Percentiles rank a stretch among this genome's conserved stretches.
phyloP scores from a whole-genome alignment of 1,284 basidiomycete genomes.

The Testicularia cyperi region DNA sequence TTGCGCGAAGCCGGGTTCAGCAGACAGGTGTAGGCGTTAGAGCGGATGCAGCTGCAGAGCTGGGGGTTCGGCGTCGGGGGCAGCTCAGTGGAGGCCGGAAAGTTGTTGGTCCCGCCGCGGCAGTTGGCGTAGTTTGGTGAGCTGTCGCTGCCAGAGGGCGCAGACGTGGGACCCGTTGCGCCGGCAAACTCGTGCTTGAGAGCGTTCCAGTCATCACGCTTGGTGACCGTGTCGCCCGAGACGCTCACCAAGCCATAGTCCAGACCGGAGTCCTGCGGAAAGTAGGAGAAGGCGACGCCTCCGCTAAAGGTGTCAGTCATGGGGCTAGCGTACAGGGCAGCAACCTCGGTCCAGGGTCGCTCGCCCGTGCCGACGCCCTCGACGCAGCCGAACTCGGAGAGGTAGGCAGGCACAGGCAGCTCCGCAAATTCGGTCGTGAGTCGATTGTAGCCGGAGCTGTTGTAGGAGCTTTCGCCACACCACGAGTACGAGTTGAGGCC shows the following conservation, averaged over 20 bases:
- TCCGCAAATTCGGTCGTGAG: slow-evolving; percentile 61
- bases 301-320: slow-evolving; percentile 82
- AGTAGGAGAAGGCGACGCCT: slow-evolving; percentile 73
- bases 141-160: slow-evolving; percentile 66
- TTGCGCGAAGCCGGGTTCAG: slow-evolving; percentile 70
- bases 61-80: slow-evolving; percentile 79
- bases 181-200: slow-evolving; percentile 69
- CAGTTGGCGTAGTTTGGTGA: slow-evolving; percentile 69
- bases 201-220: slow-evolving; percentile 70
- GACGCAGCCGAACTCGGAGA: slow-evolving; percentile 77
- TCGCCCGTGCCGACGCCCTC: slow-evolving; percentile 68
- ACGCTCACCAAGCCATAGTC: slow-evolving; percentile 83
- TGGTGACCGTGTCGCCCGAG: slow-evolving; percentile 68
- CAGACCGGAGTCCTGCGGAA: slow-evolving; percentile 64
- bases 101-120: slow-evolving; percentile 67
- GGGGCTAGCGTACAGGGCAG: slow-evolving; percentile 71
- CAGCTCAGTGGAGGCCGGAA: slow-evolving; percentile 70
- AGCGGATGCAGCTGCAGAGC: slow-evolving; percentile 76
- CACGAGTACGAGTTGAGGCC: slow-evolving; percentile 66
- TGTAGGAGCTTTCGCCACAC: slow-evolving; percentile 73
- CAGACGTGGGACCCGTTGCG: slow-evolving; percentile 68
- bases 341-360: slow-evolving; percentile 78
- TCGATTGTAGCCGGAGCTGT: slow-evolving; percentile 64
- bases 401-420: slow-evolving; percentile 80
- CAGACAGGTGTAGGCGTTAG: slow-evolving; percentile 69